These are phyloP conservation scores for Erodium trifolium DNA, from an alignment of 441 rosid species.

Conservation along the genomic window DNA sequence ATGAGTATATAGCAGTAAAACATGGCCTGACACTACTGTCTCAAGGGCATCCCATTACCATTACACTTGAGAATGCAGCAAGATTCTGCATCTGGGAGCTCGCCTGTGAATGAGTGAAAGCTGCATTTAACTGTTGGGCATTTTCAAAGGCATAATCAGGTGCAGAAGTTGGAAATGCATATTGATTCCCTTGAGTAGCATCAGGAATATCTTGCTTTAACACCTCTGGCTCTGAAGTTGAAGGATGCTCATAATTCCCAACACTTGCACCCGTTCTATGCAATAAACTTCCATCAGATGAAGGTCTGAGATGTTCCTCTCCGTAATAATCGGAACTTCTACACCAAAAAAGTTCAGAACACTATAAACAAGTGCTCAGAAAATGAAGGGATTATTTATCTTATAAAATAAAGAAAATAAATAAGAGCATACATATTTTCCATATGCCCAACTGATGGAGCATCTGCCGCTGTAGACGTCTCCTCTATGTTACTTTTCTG, in stretches of 20 bases:
- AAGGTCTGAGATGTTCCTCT: conserved; percentile 59
- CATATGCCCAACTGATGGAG: conserved; percentile 40
- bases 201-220: conserved; percentile 59
- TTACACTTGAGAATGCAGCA: conserved; percentile 61
- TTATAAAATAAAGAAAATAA: background rate
- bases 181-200: conserved; percentile 52
- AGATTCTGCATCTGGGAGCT: conserved; percentile 72
- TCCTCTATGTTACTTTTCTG: conserved; percentile 54
- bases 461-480: conserved; percentile 43
- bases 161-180: conserved; percentile 56
- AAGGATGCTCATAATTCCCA: conserved; percentile 51
- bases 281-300: conserved; percentile 41
- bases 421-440: conserved; percentile 48
- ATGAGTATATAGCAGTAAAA: background rate
- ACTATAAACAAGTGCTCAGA: conserved; percentile 10
- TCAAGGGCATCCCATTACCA: conserved; percentile 39
- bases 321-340: conserved; percentile 25
- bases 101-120: conserved; percentile 47
- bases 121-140: conserved; percentile 53
- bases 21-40: background rate
- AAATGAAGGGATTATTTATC: background rate
- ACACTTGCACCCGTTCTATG: conserved; percentile 40
- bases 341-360: conserved; percentile 17
- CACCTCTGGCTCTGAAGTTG: conserved; percentile 54
- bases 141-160: conserved; percentile 58